These are phyloP conservation scores for Pythium oligandrum DNA, from an alignment of 352 stramenopile genomes.

Conservation along the genomic window DNA sequence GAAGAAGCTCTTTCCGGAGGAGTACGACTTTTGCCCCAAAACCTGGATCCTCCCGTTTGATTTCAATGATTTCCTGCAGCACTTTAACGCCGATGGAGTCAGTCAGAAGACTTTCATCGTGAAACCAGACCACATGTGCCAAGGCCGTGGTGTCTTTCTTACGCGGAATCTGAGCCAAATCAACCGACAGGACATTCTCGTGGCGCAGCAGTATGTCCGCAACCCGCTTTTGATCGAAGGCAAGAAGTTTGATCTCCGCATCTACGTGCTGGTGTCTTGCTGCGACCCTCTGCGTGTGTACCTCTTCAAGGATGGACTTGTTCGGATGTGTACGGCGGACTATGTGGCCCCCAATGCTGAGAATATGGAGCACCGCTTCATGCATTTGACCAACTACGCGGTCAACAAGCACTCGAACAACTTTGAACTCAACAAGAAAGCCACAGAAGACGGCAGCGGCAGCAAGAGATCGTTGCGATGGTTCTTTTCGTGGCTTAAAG, in stretches of 20 bases:
- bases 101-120: slow-evolving; percentile 93
- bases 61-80: slow-evolving; percentile 87
- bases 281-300: slow-evolving; percentile 86
- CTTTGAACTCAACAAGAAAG: slow-evolving; percentile 79
- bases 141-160: slow-evolving; percentile 93
- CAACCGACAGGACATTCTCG: slow-evolving; percentile 77
- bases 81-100: slow-evolving; percentile 89
- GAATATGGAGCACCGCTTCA: slow-evolving; percentile 86
- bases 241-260: slow-evolving; percentile 93
- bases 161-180: slow-evolving; percentile 90
- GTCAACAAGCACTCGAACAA: slow-evolving; percentile 90
- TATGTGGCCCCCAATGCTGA: slow-evolving; percentile 81
- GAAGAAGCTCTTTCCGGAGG: slow-evolving; percentile 90
- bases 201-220: slow-evolving; percentile 85
- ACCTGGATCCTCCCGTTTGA: slow-evolving; percentile 97
- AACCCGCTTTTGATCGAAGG: slow-evolving; percentile 71
- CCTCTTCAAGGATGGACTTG: slow-evolving; percentile 89
- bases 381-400: slow-evolving; percentile 92
- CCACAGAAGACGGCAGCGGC: slow-evolving; percentile 47
- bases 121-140: slow-evolving; percentile 90
- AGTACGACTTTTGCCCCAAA: slow-evolving; percentile 93
- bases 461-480: slow-evolving; percentile 89
- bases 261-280: slow-evolving; percentile 90
- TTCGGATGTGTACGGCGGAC: slow-evolving; percentile 86
- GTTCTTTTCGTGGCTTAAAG: slow-evolving; percentile 89